A percentile compares a stretch with the other conserved stretches of the same genome.
Conservation (phyloP, 805 yeast species). For the Candida qinlingensis region DNA sequence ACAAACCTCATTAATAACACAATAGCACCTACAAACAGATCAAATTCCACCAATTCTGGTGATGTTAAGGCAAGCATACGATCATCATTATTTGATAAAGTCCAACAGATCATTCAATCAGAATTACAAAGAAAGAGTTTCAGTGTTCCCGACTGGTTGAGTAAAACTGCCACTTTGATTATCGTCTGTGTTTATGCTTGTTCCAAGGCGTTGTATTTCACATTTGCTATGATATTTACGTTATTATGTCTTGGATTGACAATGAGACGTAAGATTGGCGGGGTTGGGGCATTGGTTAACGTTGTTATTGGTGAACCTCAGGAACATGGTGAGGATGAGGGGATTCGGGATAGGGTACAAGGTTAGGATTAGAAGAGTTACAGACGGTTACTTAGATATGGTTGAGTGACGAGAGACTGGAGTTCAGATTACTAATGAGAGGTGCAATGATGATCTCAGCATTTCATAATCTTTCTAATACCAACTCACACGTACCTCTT, state of each 20-base stretch:
- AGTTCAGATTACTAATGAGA: too few relatives aligned
- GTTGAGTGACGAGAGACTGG: too few relatives aligned
- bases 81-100: not conserved
- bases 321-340: not conserved
- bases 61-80: not conserved
- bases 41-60: not conserved
- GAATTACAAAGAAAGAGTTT: not conserved
- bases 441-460: too few relatives aligned
- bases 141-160: not conserved
- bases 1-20: not conserved
- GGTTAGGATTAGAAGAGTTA: too few relatives aligned
- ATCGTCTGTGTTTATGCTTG: not conserved
- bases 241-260: not conserved
- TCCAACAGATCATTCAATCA: not conserved
- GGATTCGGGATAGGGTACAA: too few relatives aligned
- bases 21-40: not conserved
- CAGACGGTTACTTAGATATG: too few relatives aligned
- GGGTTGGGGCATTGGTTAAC: not conserved
- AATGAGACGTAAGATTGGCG: conserved; percentile 1
- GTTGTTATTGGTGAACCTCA: not conserved
- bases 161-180: not conserved
- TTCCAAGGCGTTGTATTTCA: not conserved
- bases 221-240: conserved; percentile 1
- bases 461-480: too few relatives aligned
- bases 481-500: too few relatives aligned